A percentile compares a stretch with the other conserved stretches of the same genome.
Evolutionary conservation across 2,329 filamentous ascomycete genomes (phyloP).

Genomic region (Fusarium caatingaense): DNA sequence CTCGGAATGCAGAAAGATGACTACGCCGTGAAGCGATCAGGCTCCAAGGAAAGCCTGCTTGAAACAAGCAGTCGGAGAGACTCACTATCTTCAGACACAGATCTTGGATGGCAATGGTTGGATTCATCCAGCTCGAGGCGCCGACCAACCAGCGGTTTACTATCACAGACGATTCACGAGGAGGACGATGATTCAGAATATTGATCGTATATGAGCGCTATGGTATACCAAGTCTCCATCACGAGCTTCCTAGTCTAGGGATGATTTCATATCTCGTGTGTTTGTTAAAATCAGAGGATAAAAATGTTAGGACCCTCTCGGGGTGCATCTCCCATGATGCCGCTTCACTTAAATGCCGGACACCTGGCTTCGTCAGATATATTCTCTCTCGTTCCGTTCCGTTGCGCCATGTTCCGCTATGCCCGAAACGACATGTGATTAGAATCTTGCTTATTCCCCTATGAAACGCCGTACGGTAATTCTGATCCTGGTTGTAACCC

Average conservation of each 20-base stretch:
- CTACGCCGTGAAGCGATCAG: conserved; percentile 5
- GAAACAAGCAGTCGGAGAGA: conserved; percentile 33
- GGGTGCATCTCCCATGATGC: conserved; percentile 2
- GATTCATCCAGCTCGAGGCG: conserved; percentile 53
- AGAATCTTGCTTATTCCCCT: conserved; percentile 11
- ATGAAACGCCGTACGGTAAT: conserved; percentile 34
- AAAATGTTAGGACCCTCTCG: neutral
- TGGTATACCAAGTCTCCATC: neutral
- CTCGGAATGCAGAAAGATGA: conserved; percentile 57
- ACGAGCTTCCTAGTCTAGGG: conserved; percentile 15
- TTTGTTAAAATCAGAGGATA: conserved; percentile 12
- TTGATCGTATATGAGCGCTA: conserved; percentile 10
- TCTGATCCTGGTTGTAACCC: neutral
- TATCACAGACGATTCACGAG: conserved; percentile 77
- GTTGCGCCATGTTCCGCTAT: conserved; percentile 34
- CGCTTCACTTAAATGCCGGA: conserved; percentile 29
- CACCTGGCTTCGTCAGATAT: conserved; percentile 18
- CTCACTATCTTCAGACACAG: conserved; percentile 48
- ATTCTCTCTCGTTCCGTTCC: conserved; percentile 25
- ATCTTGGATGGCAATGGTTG: conserved; percentile 54
- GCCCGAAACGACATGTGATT: conserved; percentile 23
- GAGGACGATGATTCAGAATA: conserved; percentile 72
- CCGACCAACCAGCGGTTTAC: conserved; percentile 60
- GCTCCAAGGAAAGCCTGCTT: conserved; percentile 31
- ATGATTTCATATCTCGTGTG: conserved; percentile 19